Evolutionary conservation across 192 early-diverging fungal genomes (phyloP).

Genomic region (Backusella macrospora): DNA sequence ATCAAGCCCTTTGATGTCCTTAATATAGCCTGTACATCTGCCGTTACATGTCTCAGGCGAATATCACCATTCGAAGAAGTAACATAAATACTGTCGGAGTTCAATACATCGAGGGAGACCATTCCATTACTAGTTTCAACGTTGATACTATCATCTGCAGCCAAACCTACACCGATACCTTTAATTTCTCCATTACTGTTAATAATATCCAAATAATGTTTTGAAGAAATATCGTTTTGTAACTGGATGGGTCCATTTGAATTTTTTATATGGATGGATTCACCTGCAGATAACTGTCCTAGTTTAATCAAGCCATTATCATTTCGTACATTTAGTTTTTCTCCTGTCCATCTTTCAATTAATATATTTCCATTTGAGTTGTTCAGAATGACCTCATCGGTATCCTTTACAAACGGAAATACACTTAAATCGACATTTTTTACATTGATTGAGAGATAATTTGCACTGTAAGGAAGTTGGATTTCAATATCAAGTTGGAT

Average conservation of each 20-base stretch:
- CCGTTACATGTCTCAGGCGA: neutral
- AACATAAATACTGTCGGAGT: slow-evolving; percentile 1
- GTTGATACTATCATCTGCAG: neutral
- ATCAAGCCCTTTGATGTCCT: neutral
- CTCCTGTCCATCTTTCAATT: slow-evolving; percentile 4
- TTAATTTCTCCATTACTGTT: slow-evolving; percentile 5
- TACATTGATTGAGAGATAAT: neutral
- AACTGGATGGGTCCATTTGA: slow-evolving; percentile 6
- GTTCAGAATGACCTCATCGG: neutral
- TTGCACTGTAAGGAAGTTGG: neutral
- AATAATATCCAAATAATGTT: neutral
- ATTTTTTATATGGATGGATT: neutral
- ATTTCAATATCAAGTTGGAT: slow-evolving; percentile 16
- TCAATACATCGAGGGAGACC: neutral
- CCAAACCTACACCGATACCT: neutral
- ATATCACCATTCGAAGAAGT: neutral
- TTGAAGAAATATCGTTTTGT: neutral
- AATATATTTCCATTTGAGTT: slow-evolving; percentile 2
- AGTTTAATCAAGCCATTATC: neutral
- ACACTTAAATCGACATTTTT: slow-evolving; percentile 1
- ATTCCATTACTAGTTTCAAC: neutral
- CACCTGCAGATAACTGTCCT: neutral
- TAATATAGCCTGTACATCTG: neutral
- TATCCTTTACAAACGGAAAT: slow-evolving; percentile 10
- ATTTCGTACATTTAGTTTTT: neutral